Evolutionary conservation across 2,329 filamentous ascomycete genomes (phyloP).

Genomic region (Cercospora brassicicola): DNA sequence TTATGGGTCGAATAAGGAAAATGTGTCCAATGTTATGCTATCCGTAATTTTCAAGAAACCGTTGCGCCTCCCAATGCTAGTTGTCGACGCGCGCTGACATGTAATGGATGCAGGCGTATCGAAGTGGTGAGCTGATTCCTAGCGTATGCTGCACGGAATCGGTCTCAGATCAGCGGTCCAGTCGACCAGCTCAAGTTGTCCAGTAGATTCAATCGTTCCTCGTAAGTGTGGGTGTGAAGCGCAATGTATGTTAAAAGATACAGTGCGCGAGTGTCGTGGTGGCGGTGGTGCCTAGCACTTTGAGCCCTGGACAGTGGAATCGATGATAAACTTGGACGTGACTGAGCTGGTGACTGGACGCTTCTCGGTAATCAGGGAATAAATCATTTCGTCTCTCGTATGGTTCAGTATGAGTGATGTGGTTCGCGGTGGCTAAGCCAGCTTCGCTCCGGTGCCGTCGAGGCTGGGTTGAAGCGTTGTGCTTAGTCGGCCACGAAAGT

Average conservation of each 20-base stretch:
- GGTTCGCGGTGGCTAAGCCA: slow-evolving; percentile 27
- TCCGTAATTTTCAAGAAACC: slow-evolving; percentile 26
- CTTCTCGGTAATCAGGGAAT: slow-evolving; percentile 24
- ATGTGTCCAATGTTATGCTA: slow-evolving; percentile 33
- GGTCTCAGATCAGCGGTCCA: neutral
- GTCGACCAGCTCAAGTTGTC: slow-evolving; percentile 19
- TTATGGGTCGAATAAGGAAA: slow-evolving; percentile 26
- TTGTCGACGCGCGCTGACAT: slow-evolving; percentile 30
- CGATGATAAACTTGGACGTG: slow-evolving; percentile 31
- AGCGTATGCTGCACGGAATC: neutral
- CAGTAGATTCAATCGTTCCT: slow-evolving; percentile 21
- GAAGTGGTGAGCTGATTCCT: neutral
- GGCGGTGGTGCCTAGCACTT: slow-evolving; percentile 24
- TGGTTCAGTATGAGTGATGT: neutral
- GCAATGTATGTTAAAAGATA: slow-evolving; percentile 7
- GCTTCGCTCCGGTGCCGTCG: slow-evolving; percentile 20
- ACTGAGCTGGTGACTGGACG: slow-evolving; percentile 30
- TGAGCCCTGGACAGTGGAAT: slow-evolving; percentile 20
- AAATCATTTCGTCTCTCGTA: slow-evolving; percentile 30
- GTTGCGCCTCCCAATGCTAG: slow-evolving; percentile 37
- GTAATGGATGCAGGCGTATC: slow-evolving; percentile 15
- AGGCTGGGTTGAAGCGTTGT: slow-evolving; percentile 25
- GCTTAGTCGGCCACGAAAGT: neutral
- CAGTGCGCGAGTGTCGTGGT: slow-evolving; percentile 10
- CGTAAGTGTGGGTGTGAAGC: slow-evolving; percentile 13